Base-by-base conservation (phyloP, 2,329 filamentous ascomycete species). In the Colletotrichum brevisporum region DNA sequence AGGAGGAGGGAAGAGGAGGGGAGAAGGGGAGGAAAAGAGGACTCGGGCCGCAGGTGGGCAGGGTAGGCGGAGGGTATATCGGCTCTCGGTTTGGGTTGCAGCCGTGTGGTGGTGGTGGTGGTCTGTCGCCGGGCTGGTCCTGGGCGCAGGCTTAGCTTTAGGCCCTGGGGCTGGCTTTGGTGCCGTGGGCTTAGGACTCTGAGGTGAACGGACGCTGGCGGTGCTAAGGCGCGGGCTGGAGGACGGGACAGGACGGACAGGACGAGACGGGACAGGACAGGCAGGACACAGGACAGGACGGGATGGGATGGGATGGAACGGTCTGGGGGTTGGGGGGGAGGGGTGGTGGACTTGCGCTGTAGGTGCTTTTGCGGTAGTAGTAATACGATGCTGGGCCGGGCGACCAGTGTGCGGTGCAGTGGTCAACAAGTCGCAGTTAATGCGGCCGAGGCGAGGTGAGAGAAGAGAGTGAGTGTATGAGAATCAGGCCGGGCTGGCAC, bases 41-140 rank as follows among this genome's bases (percentile, higher is more conserved):
- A 56, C 62, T 53, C 60, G 67, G 67, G 52, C 69, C 67, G 53
- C 47, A 47, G 54, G 64, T 69, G 58, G 66, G 66, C 65, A 71
- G 69, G 66, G 58, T 56, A 45, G 59, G 58, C 68, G 63, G 59
- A 68, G 58, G 67, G 63, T 63, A 68, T 67, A 68, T 69, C 51
- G 58, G 51, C 43, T 66, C 57, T 66, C 57, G 55, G 51, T 58
- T 54, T 66, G 63, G 64, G 68, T 64, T 69, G 60, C 54, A 54
- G 66, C 60, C 53, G 67, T 67, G 50, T 18, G 63, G 60, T 63
- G 43, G 41, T 55, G n/a, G 51, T 52, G 47, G 47, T 21, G 18
- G 47, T 50, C 18, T 13, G 9, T 56, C 18, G 60, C n/a, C 41
- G 60, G 52, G 60, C 51, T 63, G 52, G 60, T 56, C 60, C 59